Base-by-base conservation (phyloP, 78 protist species). In the Planoprotostelium fungivorum region DNA sequence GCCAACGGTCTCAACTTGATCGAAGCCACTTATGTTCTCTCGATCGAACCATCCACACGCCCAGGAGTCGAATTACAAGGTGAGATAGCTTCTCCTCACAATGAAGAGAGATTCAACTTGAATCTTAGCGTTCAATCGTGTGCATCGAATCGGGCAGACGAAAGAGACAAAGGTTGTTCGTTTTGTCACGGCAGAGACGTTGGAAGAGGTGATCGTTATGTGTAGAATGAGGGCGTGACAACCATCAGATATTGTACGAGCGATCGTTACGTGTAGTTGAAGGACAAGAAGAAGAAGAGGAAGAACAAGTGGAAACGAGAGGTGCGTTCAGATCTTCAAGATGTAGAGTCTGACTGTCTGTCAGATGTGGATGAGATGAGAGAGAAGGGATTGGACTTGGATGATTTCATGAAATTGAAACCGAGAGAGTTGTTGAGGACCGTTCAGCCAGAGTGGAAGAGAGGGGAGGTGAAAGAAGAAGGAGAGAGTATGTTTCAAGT, bases 11-110 rank as follows among this genome's bases (percentile, higher is more conserved):
- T 95, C 39, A 93, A 87, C 36, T 38, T 95, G 0, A 87, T 88
- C 37, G 97, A 88, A 34, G 97, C 97, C 29, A 90, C 92, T 34
- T 94, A 95, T 51, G 91, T 95, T n/a, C 35, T 95, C 31, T 83
- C 93, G 23, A 90, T 93, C 34, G 97, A 95, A 88, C 97, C 97
- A 10, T 25, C 73, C 5, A 5, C 16, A 5, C 5, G 16, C 31
- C 73, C 73, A 25, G 73, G 73, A 25, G 73, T 51, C 16, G 73
- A 51, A 16, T 25, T 25, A 16, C 73, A 51, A 51, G 73, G 73
- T 51, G 73, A 16, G 73, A 51, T 16, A 51, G 16, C 5, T 25
- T 51, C 16, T 16, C 73, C 73, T 16, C 73, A 51, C 5, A 51
- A 51, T 25, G 31, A 16, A 5, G 31, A 51, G 16, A 51, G 16